Percentiles rank a stretch among this genome's conserved stretches.
These are phyloP conservation scores for Reticulascus tulasneorum DNA, from an alignment of 2,329 filamentous ascomycete species.

Conservation along the genomic window DNA sequence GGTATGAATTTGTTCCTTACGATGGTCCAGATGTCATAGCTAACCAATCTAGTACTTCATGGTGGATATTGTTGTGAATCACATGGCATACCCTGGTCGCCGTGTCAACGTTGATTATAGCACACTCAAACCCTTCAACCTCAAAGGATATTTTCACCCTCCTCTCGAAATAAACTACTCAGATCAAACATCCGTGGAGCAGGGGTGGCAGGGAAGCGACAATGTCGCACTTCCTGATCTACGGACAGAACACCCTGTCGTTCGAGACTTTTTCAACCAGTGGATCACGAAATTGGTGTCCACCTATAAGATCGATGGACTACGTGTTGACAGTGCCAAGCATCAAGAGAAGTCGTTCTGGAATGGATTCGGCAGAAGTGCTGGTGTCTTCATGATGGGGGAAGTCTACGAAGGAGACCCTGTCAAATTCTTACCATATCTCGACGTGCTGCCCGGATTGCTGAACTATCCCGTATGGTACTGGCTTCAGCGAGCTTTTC, in stretches of 20 bases:
- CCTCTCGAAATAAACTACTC: conserved; percentile 56
- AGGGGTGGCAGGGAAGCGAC: conserved; percentile 53
- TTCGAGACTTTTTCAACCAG: conserved; percentile 47
- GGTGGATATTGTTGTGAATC: conserved; percentile 52
- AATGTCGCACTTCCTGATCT: conserved; percentile 66
- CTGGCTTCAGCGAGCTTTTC: conserved; percentile 12
- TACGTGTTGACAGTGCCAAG: conserved; percentile 59
- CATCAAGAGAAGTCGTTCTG: conserved; percentile 59
- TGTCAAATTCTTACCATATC: conserved; percentile 47
- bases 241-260: conserved; percentile 45
- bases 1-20: conserved; percentile 23
- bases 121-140: conserved; percentile 36
- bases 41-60: conserved; percentile 40
- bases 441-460: conserved; percentile 50
- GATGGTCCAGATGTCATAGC: neutral
- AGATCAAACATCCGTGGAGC: conserved; percentile 41
- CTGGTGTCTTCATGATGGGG: conserved; percentile 57
- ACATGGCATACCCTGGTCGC: conserved; percentile 50
- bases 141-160: conserved; percentile 55
- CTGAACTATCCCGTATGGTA: conserved; percentile 56
- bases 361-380: conserved; percentile 45
- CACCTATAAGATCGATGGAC: conserved; percentile 60
- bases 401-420: conserved; percentile 55
- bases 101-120: conserved; percentile 18
- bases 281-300: conserved; percentile 57